Base-by-base conservation (phyloP, 2,329 filamentous ascomycete genomes). In the Aspergillus sp. region DNA sequence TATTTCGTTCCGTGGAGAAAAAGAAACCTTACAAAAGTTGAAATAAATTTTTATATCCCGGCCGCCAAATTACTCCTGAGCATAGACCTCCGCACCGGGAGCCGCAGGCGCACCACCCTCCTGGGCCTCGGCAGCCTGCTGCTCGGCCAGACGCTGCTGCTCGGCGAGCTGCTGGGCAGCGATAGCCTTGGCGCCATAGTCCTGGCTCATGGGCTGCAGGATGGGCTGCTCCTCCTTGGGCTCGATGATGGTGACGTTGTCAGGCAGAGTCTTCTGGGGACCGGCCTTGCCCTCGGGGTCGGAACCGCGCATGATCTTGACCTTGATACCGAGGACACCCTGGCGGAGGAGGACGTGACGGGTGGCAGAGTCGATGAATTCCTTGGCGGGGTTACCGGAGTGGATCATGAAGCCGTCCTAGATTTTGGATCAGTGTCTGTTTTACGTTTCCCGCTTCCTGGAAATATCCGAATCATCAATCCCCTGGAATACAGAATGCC, bases 281-380 rank as follows among this genome's bases (percentile, higher is more conserved):
- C 93, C 89, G 67, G 88, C 83, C 85, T 98, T 98, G 84, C 93
- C 93, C 78, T 97, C 89, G 73, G 93, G 93, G 80, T 98, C 93
- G 65, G 88, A 93, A 72, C 93, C 93, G 74, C 94, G 90, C 93
- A 98, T 98, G 80, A 98, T 98, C 90, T 98, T 98, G 77, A 98
- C 93, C 85, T 98, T 98, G 81, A 98, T 98, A 79, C 93, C 93
- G 61, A 98, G 81, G 61, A 98, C 93, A 87, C 93, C 93, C 82
- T 98, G 93, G 78, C 94, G 88, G 75, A 98, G 90, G 62, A 98
- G 89, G 67, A 98, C 93, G 88, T 98, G 93, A 67, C 93, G 93
- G 69, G 93, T 97, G 65, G 94, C 94, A 68, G 78, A 82, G 82
- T 98, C 93, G 74, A 98, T 98, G 81, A 98, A 98, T 79, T 98